A percentile compares a stretch with the other conserved stretches of the same genome.
Conservation (phyloP, 2,329 filamentous ascomycete genomes). For the Microdochium nivale region DNA sequence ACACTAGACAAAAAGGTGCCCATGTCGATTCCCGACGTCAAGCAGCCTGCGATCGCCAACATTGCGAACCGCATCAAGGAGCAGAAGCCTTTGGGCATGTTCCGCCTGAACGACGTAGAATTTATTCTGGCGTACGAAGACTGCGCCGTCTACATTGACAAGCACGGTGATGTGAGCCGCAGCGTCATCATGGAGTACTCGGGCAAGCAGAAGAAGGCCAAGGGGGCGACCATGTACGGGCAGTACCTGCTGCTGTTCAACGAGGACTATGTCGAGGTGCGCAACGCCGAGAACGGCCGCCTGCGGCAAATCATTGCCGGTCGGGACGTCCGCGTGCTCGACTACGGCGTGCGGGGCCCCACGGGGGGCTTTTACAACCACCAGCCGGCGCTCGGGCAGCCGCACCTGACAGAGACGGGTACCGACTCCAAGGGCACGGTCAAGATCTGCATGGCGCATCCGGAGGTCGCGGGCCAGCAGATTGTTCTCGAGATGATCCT, state of each 20-base stretch:
- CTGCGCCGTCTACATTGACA: conserved; percentile 96
- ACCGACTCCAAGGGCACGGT: conserved; percentile 62
- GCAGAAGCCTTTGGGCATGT: conserved; percentile 89
- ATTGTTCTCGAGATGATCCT: conserved; percentile 87
- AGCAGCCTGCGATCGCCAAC: conserved; percentile 67
- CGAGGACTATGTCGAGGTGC: conserved; percentile 91
- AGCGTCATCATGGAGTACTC: conserved; percentile 98
- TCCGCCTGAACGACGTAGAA: conserved; percentile 83
- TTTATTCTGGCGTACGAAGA: conserved; percentile 93
- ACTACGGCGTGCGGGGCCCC: conserved; percentile 66
- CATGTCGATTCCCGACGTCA: conserved; percentile 85
- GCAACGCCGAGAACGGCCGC: conserved; percentile 92
- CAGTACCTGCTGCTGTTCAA: conserved; percentile 92
- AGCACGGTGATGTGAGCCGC: conserved; percentile 90
- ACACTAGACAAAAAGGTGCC: conserved; percentile 96
- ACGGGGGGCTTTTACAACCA: conserved; percentile 37
- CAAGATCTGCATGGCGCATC: conserved; percentile 94
- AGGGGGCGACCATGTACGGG: conserved; percentile 79
- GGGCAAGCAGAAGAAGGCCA: conserved; percentile 72
- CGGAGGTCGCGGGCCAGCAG: conserved; percentile 74
- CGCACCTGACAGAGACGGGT: neutral
- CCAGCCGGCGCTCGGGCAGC: conserved; percentile 22
- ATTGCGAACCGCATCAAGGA: conserved; percentile 78
- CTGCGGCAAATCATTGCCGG: conserved; percentile 91
- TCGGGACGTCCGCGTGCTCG: conserved; percentile 79